Base-by-base conservation (phyloP, 1,284 basidiomycete species). In the Ganoderma sinense region DNA sequence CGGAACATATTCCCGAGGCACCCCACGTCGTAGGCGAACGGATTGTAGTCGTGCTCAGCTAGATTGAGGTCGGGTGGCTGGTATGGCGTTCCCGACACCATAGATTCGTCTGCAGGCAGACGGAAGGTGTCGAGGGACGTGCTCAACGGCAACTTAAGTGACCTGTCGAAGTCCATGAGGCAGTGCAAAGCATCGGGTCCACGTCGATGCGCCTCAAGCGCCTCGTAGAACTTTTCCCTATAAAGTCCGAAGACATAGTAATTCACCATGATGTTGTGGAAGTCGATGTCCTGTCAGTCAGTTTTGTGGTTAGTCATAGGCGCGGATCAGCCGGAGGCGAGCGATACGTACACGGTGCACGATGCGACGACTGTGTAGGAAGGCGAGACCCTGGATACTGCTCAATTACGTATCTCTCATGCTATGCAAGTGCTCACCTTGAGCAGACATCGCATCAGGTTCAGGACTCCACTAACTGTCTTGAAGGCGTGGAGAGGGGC, bases 11-110 rank as follows among this genome's bases (percentile, higher is more conserved):
- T 72, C 5, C 67, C 70, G 0, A 74, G 56, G 16, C 62, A 63
- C 2, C 62, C 70, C 6, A 74, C 73, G 45, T 74, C 72, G n/a
- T 58, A 71, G 0, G 72, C 68, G 31, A 73, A 73, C 39, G 72
- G 72, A 23, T 71, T 62, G 62, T 74, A 74, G 20, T 65, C 16
- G 4, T 39, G 20, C 36, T 70, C 73, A 18, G 68, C 73, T 11
- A 48, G 60, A 10, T 10, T 8, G 0, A 61, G 29, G 29, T 74
- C 73, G 0, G 14, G 5, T 1, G 72, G 72, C 3, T 40, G 48
- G 43, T 66, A 74, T 2, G 4, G n/a, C 0, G 4, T 10, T 1
- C 1, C 56, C 40, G 31, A 70, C 68, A 7, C 23, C 13, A 26
- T 29, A 1, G 68, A 55, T n/a, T 68, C 68, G 0, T 31, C 8